Percentiles rank a stretch among this genome's conserved stretches.
phyloP scores from a whole-genome alignment of 1,284 basidiomycete species.

The Rhizoctonia solani region DNA sequence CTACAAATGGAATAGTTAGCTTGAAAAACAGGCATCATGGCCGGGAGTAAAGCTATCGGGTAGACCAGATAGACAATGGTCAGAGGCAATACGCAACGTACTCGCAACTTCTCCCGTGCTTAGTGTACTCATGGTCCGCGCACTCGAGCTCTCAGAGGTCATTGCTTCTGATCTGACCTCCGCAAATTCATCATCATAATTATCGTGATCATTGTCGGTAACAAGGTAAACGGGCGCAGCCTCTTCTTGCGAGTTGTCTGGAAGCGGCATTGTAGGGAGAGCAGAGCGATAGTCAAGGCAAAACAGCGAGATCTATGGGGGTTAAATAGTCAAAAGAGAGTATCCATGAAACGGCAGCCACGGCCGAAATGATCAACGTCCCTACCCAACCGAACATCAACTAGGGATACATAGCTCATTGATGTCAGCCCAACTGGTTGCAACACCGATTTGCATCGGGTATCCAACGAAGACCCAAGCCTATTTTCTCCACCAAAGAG shows the following conservation, averaged over 20 bases:
- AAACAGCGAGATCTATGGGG: too few species aligned
- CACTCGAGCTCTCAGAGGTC: background rate
- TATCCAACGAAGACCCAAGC: too few species aligned
- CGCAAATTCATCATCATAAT: background rate
- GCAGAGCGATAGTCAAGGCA: too few species aligned
- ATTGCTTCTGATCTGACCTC: background rate
- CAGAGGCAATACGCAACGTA: background rate
- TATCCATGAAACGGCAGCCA: too few species aligned
- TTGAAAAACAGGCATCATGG: background rate
- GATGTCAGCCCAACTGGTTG: too few species aligned
- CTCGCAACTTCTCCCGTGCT: background rate
- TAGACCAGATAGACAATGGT: background rate
- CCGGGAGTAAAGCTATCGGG: background rate
- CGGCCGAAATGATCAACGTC: too few species aligned
- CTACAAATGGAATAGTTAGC: background rate
- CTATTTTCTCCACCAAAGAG: too few species aligned
- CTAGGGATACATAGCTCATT: too few species aligned
- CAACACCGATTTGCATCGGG: too few species aligned
- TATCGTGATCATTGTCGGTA: background rate
- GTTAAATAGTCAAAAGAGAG: too few species aligned
- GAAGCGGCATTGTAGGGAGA: background rate
- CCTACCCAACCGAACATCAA: too few species aligned
- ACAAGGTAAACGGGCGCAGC: background rate
- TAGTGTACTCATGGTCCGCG: constrained; percentile 3
- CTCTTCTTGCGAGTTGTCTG: background rate